These are phyloP conservation scores for Paecilomyces variotii DNA, from an alignment of 2,329 filamentous ascomycete genomes.

Conservation along the genomic window DNA sequence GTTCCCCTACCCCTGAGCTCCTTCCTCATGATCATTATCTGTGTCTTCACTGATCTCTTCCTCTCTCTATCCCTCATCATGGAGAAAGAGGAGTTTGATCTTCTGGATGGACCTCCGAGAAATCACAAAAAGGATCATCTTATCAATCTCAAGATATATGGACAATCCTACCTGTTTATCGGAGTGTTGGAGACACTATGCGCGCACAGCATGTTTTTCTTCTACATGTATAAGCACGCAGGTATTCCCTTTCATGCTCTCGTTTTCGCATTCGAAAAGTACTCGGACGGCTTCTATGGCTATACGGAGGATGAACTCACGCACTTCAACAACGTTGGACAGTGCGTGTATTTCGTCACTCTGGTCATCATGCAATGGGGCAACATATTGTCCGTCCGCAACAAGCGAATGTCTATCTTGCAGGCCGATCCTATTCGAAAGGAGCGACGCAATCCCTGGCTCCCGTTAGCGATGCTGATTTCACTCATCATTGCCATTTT, in stretches of 20 bases:
- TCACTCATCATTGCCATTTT: slow-evolving; percentile 47
- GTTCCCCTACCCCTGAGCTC: slow-evolving; percentile 44
- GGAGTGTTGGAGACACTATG: slow-evolving; percentile 45
- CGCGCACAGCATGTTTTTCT: slow-evolving; percentile 48
- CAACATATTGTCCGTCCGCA: slow-evolving; percentile 45
- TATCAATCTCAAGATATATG: slow-evolving; percentile 46
- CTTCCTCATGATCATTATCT: slow-evolving; percentile 53
- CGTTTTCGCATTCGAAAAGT: slow-evolving; percentile 45
- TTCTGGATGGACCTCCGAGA: slow-evolving; percentile 44
- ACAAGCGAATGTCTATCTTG: slow-evolving; percentile 44
- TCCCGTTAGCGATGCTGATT: slow-evolving; percentile 40
- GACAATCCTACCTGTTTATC: slow-evolving; percentile 46
- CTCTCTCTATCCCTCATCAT: slow-evolving; percentile 45
- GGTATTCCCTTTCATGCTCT: slow-evolving; percentile 42
- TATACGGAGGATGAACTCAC: slow-evolving; percentile 40
- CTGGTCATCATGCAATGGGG: slow-evolving; percentile 49
- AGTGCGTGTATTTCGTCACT: slow-evolving; percentile 48
- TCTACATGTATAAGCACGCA: slow-evolving; percentile 44
- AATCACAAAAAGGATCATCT: slow-evolving; percentile 45
- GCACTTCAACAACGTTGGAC: slow-evolving; percentile 43
- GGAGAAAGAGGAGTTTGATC: slow-evolving; percentile 49
- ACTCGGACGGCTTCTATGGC: slow-evolving; percentile 42
- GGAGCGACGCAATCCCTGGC: slow-evolving; percentile 44
- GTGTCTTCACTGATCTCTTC: slow-evolving; percentile 49
- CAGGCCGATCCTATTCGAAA: slow-evolving; percentile 44